Conservation (phyloP, 2,329 filamentous ascomycete genomes). For the Fusarium caatingaense region DNA sequence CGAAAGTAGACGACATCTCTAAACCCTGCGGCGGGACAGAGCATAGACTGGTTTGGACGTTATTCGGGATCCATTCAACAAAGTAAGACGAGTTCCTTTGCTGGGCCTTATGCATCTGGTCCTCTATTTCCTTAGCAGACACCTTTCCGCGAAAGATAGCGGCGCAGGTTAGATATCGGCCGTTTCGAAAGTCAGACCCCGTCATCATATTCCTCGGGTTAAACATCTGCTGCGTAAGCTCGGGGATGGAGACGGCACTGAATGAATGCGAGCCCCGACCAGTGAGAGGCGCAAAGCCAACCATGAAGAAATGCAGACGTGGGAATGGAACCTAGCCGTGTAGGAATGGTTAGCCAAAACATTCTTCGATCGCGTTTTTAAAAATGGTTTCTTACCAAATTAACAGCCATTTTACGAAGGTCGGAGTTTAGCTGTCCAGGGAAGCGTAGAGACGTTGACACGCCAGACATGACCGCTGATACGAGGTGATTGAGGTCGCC, state of each 20-base stretch:
- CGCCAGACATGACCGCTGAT: conserved; percentile 98
- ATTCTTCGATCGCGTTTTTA: neutral
- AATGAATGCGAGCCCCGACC: conserved; percentile 76
- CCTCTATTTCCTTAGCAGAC: conserved; percentile 99
- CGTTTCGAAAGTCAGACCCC: conserved; percentile 99
- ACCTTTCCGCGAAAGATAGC: conserved; percentile 99
- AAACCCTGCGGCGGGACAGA: conserved; percentile 96
- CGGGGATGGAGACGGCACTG: conserved; percentile 80
- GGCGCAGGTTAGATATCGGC: conserved; percentile 98
- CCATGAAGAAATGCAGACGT: conserved; percentile 99
- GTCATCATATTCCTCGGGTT: conserved; percentile 99
- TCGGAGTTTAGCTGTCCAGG: conserved; percentile 99
- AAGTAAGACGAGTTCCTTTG: conserved; percentile 84
- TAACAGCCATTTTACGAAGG: conserved; percentile 98
- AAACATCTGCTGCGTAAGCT: conserved; percentile 99
- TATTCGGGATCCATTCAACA: conserved; percentile 98
- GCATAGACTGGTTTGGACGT: conserved; percentile 98
- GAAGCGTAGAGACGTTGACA: conserved; percentile 98
- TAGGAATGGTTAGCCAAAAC: neutral
- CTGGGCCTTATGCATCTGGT: conserved; percentile 99
- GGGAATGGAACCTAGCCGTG: conserved; percentile 76
- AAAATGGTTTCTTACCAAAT: conserved; percentile 77
- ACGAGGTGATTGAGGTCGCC: conserved; percentile 99
- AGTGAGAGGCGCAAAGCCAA: conserved; percentile 66
- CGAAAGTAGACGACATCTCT: conserved; percentile 99